Conservation (phyloP, 176 grass and related monocot genomes). For the bread wheat (Triticum aestivum) region IWGSC_CS_RefSeq_v2.1 NC_057807.1:608834824-608835323, state of each 20-base stretch:
- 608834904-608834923: slow-evolving; percentile 68
- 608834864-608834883: slow-evolving; percentile 50
- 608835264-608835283: slow-evolving; percentile 39
- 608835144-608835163: slow-evolving; percentile 53
- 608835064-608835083: background rate
- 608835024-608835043: background rate
- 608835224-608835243: slow-evolving; percentile 50
- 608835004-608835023: background rate
- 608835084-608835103: background rate
- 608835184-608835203: slow-evolving; percentile 33
- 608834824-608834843: slow-evolving; percentile 63
- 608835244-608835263: slow-evolving; percentile 57
- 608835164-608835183: slow-evolving; percentile 39
- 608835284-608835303: slow-evolving; percentile 59
- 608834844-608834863: slow-evolving; percentile 45
- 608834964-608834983: slow-evolving; percentile 73
- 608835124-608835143: slow-evolving; percentile 77
- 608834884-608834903: slow-evolving; percentile 62
- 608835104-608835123: slow-evolving; percentile 73
- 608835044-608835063: no score
- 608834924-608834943: slow-evolving; percentile 55
- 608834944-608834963: slow-evolving; percentile 63
- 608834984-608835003: slow-evolving; percentile 61
- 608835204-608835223: slow-evolving; percentile 70
- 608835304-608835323: slow-evolving; percentile 83